Evolutionary conservation across 2,329 filamentous ascomycete genomes (phyloP).

Genomic region (Pseudonectria foliicola): DNA sequence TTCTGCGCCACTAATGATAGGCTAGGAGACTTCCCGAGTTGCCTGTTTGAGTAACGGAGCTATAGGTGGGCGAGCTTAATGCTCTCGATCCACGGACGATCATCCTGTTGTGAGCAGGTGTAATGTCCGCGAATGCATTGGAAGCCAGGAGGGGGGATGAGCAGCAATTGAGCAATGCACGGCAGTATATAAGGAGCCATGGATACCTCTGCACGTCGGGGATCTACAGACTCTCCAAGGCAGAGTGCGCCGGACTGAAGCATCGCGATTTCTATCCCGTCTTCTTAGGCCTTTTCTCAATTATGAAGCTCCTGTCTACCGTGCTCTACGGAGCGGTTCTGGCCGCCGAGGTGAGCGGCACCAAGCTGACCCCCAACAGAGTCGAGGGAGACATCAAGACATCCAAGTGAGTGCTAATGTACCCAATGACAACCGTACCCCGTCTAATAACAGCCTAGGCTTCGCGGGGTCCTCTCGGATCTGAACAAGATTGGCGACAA

Average conservation of each 20-base stretch:
- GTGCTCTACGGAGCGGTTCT: constrained; percentile 17
- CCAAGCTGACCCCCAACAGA: constrained; percentile 16
- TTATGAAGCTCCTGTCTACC: constrained; percentile 16
- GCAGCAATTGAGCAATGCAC: too few species aligned
- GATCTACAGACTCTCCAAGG: background rate
- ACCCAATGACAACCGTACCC: background rate
- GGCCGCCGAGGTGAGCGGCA: constrained; percentile 12
- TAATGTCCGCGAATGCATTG: too few species aligned
- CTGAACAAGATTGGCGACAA: constrained; percentile 46
- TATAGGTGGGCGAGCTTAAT: constrained; percentile 1
- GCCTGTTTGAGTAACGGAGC: constrained; percentile 4
- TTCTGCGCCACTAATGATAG: constrained; percentile 12
- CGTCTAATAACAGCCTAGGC: constrained; percentile 28
- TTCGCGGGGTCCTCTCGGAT: constrained; percentile 46
- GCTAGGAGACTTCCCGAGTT: constrained; percentile 4
- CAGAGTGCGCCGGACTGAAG: constrained; percentile 1
- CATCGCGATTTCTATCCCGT: too few species aligned
- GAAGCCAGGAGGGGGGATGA: too few species aligned
- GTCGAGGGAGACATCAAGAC: constrained; percentile 19
- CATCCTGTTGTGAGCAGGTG: constrained; percentile 2
- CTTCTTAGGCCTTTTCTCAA: background rate
- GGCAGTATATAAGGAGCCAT: constrained; percentile 9
- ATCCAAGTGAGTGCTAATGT: constrained; percentile 10
- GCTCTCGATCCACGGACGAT: background rate
- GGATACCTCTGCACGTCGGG: background rate